These are phyloP conservation scores for Phytophthora sp. DNA, from an alignment of 352 stramenopile species.

Conservation along the genomic window DNA sequence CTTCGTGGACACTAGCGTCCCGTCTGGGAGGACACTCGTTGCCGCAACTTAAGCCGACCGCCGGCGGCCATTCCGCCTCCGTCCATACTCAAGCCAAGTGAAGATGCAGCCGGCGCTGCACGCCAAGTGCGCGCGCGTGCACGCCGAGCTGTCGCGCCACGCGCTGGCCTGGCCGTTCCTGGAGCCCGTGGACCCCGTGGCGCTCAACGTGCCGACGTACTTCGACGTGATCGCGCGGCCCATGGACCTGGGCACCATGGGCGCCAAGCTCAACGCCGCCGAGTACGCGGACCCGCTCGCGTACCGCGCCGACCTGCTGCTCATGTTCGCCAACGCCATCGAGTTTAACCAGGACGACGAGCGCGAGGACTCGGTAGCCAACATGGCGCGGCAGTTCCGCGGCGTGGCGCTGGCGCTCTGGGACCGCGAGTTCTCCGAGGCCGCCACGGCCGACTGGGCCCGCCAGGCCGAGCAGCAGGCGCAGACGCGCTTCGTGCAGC, in stretches of 20 bases:
- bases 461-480: slow-evolving; percentile 57
- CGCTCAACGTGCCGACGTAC: slow-evolving; percentile 94
- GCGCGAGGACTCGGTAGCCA: slow-evolving; percentile 73
- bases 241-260: slow-evolving; percentile 98
- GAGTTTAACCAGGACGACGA: slow-evolving; percentile 88
- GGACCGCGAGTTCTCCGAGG: slow-evolving; percentile 69
- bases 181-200: slow-evolving; percentile 94
- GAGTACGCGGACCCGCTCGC: slow-evolving; percentile 61
- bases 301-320: slow-evolving; percentile 74
- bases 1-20: no score
- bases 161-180: slow-evolving; percentile 90
- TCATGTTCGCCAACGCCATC: slow-evolving; percentile 89
- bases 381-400: slow-evolving; percentile 73
- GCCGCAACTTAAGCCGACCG: no score
- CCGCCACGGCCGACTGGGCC: slow-evolving; percentile 69
- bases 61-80: no score
- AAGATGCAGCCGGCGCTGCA: slow-evolving; percentile 59
- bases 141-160: slow-evolving; percentile 70
- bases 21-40: no score
- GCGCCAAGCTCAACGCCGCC: slow-evolving; percentile 66
- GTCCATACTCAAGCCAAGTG: no score
- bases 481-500: slow-evolving; percentile 57
- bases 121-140: slow-evolving; percentile 61
- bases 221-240: slow-evolving; percentile 93
- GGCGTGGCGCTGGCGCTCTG: slow-evolving; percentile 49